These are phyloP conservation scores for Diplodia sapinea DNA, from an alignment of 2,329 filamentous ascomycete species.

Conservation along the genomic window DNA sequence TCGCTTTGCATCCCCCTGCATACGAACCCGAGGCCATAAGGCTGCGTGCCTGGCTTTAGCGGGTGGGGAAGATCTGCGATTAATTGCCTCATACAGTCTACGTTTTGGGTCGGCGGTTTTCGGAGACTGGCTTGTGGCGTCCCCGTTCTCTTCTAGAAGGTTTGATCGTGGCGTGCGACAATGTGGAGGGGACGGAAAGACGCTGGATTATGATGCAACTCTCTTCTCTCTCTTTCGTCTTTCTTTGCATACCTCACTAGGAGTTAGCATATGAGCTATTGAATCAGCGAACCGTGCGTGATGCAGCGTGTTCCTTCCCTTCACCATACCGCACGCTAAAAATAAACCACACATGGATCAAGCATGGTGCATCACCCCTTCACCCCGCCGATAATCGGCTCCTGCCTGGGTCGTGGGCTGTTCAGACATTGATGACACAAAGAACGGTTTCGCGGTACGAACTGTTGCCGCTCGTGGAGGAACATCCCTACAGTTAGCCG, in stretches of 20 bases:
- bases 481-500: background rate
- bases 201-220: no score
- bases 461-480: background rate
- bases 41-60: background rate
- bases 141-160: background rate
- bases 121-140: background rate
- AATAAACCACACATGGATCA: background rate
- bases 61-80: background rate
- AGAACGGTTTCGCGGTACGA: background rate
- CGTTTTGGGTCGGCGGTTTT: background rate
- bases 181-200: background rate
- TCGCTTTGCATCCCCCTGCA: background rate
- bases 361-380: background rate
- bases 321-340: background rate
- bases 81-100: background rate
- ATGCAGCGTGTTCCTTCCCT: background rate
- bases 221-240: background rate
- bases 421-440: background rate
- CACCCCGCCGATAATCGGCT: background rate
- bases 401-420: background rate
- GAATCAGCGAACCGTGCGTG: background rate
- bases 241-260: background rate
- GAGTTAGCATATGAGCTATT: background rate
- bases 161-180: background rate
- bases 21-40: background rate